Evolutionary conservation across 768 basidiomycete species (phyloP).

Genomic region (Termitomyces sp.): DNA sequence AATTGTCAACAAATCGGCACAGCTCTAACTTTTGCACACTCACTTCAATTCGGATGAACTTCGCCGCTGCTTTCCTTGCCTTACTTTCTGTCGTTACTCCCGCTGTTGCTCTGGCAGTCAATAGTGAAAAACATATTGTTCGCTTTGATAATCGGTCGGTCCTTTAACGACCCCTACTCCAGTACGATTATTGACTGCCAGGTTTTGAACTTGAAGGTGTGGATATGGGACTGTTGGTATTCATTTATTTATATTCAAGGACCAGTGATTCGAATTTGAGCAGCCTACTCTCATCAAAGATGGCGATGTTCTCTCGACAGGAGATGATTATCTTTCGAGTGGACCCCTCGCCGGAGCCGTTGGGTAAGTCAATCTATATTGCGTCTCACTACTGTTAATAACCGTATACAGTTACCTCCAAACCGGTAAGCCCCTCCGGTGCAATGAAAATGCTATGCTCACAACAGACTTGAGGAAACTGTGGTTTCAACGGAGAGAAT

Average conservation of each 20-base stretch:
- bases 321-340: constrained; percentile 21
- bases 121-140: constrained; percentile 31
- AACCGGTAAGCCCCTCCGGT: constrained; percentile 16
- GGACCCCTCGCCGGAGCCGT: constrained; percentile 29
- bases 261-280: neutral
- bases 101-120: constrained; percentile 15
- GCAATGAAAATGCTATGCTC: neutral
- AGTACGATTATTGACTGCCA: too few relatives aligned
- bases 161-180: neutral
- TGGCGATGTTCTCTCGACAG: constrained; percentile 26
- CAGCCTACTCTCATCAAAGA: constrained; percentile 28
- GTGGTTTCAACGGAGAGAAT: constrained; percentile 34
- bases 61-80: constrained; percentile 14
- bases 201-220: constrained; percentile 22
- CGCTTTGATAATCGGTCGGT: constrained; percentile 29
- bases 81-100: constrained; percentile 17
- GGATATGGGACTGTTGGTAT: constrained; percentile 27
- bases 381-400: neutral
- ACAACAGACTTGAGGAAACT: constrained; percentile 20
- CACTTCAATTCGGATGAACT: neutral
- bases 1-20: neutral
- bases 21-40: neutral
- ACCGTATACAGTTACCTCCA: constrained; percentile 23
- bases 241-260: neutral
- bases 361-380: constrained; percentile 22